Evolutionary conservation across 1,284 basidiomycete species (phyloP).

Genomic region (Fomitopsis schrenkii): DNA sequence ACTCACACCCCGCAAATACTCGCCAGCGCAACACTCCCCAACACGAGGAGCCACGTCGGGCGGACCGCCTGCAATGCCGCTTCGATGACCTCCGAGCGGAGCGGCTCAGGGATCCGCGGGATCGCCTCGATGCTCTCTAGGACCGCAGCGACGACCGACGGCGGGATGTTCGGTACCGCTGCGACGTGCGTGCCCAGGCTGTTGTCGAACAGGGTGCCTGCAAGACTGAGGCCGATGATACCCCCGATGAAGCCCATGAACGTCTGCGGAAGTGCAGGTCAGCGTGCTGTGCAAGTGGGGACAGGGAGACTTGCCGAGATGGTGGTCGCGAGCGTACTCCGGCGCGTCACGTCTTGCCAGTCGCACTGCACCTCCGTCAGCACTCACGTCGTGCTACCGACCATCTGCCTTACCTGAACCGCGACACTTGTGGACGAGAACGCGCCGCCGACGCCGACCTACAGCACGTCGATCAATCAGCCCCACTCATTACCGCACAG

Average conservation of each 20-base stretch:
- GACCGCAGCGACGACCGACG: neutral
- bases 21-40: neutral
- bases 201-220: constrained; percentile 9
- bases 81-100: constrained; percentile 2
- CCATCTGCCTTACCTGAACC: neutral
- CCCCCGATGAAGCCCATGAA: constrained; percentile 5
- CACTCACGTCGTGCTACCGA: neutral
- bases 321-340: constrained; percentile 7
- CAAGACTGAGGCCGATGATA: constrained; percentile 8
- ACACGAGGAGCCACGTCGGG: constrained; percentile 4
- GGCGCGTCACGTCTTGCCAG: constrained; percentile 4
- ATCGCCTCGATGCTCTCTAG: constrained; percentile 7
- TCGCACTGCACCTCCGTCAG: constrained; percentile 2
- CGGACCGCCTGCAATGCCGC: constrained; percentile 1
- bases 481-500: neutral
- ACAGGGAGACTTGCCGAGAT: neutral
- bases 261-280: neutral
- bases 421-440: constrained; percentile 5
- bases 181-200: constrained; percentile 1
- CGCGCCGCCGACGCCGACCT: constrained; percentile 1
- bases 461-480: neutral
- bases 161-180: constrained; percentile 1
- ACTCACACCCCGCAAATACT: neutral
- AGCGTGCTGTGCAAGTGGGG: neutral
- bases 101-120: constrained; percentile 2